phyloP scores from a whole-genome alignment of 2,329 filamentous ascomycete genomes.

The Verticillium isaacii region DNA sequence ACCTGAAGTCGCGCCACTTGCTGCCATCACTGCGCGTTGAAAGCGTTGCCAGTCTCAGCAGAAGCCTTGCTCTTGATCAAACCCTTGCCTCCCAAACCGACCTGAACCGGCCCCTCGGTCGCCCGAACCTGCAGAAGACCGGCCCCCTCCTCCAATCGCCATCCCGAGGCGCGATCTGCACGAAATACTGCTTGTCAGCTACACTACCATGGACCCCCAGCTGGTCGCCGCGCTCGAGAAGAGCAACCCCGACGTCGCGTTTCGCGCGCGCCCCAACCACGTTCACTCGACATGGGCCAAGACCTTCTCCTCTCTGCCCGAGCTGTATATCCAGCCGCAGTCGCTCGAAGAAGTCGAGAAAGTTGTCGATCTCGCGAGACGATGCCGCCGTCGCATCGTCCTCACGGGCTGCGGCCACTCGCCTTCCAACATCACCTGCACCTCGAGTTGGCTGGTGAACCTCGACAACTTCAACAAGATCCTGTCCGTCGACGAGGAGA shows the following conservation, averaged over 20 bases:
- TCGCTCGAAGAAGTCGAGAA: slow-evolving; percentile 79
- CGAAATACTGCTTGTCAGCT: neutral
- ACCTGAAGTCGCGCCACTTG: neutral
- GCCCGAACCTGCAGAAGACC: neutral
- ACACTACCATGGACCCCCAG: slow-evolving; percentile 29
- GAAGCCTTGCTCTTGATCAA: neutral
- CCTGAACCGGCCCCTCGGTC: neutral
- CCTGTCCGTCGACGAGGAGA: slow-evolving; percentile 62
- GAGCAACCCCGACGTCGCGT: slow-evolving; percentile 51
- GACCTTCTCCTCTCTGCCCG: slow-evolving; percentile 83
- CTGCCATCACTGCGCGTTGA: neutral
- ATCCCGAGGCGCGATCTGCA: neutral
- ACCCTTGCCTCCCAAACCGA: neutral
- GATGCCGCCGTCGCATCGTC: slow-evolving; percentile 75
- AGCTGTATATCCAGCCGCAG: slow-evolving; percentile 85
- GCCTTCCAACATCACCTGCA: slow-evolving; percentile 86
- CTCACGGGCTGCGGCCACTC: slow-evolving; percentile 91
- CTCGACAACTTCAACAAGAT: slow-evolving; percentile 78
- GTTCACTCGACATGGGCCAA: slow-evolving; percentile 90
- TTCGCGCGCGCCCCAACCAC: slow-evolving; percentile 69
- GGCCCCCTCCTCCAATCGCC: neutral
- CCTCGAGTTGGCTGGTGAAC: slow-evolving; percentile 91
- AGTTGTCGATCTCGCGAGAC: slow-evolving; percentile 72
- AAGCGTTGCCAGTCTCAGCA: neutral
- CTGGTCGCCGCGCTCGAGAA: slow-evolving; percentile 26